Percentiles rank a stretch among this genome's conserved stretches.
phyloP scores from a whole-genome alignment of 2,329 filamentous ascomycete genomes.

The Chaetomiaceae sp. region DNA sequence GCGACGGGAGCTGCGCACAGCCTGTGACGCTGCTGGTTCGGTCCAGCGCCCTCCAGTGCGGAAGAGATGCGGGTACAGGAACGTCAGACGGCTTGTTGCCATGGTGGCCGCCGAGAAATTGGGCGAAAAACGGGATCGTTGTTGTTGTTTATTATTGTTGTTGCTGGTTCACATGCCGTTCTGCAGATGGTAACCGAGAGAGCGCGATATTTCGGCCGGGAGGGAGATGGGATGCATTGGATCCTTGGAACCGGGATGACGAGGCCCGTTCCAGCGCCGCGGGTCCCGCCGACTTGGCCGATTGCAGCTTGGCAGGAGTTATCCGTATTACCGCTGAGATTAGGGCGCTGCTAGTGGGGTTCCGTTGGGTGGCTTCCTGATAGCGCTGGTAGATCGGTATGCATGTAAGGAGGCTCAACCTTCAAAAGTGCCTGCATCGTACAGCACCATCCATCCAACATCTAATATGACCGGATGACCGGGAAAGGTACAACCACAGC shows the following conservation, averaged over 20 bases:
- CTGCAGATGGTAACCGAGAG: neutral
- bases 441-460: too few species aligned
- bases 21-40: slow-evolving; percentile 38
- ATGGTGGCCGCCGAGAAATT: slow-evolving; percentile 43
- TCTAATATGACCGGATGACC: too few species aligned
- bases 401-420: neutral
- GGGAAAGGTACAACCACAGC: too few species aligned
- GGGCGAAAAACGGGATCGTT: neutral
- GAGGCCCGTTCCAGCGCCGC: slow-evolving; percentile 1
- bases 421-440: too few species aligned
- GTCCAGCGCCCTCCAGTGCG: slow-evolving; percentile 40
- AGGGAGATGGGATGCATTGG: slow-evolving; percentile 5
- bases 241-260: neutral
- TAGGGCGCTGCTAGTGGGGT: too few species aligned
- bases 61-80: slow-evolving; percentile 65
- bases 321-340: neutral
- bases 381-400: neutral
- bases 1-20: slow-evolving; percentile 23
- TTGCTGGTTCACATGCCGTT: slow-evolving; percentile 5
- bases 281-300: neutral
- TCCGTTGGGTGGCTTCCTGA: neutral
- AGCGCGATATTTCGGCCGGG: slow-evolving; percentile 10
- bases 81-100: slow-evolving; percentile 59
- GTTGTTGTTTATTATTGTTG: too few species aligned
- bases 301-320: neutral